Conservation (phyloP, 2,329 filamentous ascomycete genomes). For the Aspergillus glaucus region DNA sequence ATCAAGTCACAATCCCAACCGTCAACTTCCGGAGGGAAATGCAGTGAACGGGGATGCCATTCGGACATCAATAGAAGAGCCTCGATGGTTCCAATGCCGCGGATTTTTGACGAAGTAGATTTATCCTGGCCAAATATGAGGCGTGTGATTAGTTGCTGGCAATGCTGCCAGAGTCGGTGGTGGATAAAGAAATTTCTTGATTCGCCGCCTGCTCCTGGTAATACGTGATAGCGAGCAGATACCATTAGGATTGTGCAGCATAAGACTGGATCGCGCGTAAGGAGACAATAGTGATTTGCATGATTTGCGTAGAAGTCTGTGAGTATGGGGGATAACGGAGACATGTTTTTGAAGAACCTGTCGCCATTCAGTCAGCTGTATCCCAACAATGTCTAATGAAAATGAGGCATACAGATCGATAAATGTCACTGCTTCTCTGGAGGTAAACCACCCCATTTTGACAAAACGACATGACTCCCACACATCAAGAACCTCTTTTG, state of each 20-base stretch:
- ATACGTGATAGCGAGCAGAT: constrained; percentile 47
- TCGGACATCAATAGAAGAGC: constrained; percentile 50
- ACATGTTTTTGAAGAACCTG: constrained; percentile 47
- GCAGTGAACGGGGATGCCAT: constrained; percentile 51
- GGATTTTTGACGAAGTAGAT: constrained; percentile 42
- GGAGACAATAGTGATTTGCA: constrained; percentile 42
- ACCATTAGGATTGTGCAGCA: constrained; percentile 51
- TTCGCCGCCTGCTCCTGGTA: constrained; percentile 38
- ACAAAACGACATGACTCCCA: constrained; percentile 50
- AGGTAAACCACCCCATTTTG: constrained; percentile 51
- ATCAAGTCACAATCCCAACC: constrained; percentile 52
- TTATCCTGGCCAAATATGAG: constrained; percentile 52
- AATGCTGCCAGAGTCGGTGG: constrained; percentile 50
- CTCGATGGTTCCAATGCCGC: constrained; percentile 49
- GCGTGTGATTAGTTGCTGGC: constrained; percentile 48
- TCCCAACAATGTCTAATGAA: background rate
- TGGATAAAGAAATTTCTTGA: constrained; percentile 50
- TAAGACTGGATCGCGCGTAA: constrained; percentile 47
- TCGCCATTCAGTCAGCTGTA: background rate
- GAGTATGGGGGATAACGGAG: constrained; percentile 46
- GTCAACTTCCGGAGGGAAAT: constrained; percentile 49
- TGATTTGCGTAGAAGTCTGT: constrained; percentile 47
- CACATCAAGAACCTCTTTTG: constrained; percentile 34
- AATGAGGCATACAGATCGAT: constrained; percentile 40
- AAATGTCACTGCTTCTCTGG: constrained; percentile 49